Conservation (phyloP, 805 yeast species). For the Sungouiella thailandica region DNA sequence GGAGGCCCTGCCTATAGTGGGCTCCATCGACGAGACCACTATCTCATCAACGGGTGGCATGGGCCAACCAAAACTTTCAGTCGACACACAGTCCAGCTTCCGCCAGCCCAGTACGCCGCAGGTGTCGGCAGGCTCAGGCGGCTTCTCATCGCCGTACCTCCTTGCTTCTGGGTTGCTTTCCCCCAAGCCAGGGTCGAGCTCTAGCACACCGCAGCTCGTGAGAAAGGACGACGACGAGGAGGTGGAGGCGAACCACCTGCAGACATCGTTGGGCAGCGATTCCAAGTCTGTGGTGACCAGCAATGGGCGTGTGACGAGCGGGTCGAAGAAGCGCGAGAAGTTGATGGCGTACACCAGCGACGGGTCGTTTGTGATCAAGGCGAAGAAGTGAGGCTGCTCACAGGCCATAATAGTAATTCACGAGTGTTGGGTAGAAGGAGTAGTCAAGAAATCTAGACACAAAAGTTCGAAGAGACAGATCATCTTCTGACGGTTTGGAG, state of each 20-base stretch:
- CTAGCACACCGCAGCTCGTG: slow-evolving; percentile 4
- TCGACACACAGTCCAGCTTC: slow-evolving; percentile 25
- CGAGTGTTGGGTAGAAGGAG: neutral
- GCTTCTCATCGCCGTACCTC: slow-evolving; percentile 65
- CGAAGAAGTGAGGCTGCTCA: slow-evolving; percentile 26
- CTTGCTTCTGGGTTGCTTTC: slow-evolving; percentile 59
- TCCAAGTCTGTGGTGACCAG: slow-evolving; percentile 21
- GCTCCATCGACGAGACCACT: slow-evolving; percentile 30
- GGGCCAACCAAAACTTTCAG: slow-evolving; percentile 24
- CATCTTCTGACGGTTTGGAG: no score
- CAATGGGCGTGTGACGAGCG: slow-evolving; percentile 22
- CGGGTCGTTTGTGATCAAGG: slow-evolving; percentile 34
- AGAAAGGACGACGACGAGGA: slow-evolving; percentile 1
- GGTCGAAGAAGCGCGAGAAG: slow-evolving; percentile 22
- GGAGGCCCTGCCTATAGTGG: slow-evolving; percentile 26
- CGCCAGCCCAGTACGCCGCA: slow-evolving; percentile 39
- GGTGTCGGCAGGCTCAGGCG: slow-evolving; percentile 24
- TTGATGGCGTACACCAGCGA: slow-evolving; percentile 39
- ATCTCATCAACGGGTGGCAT: slow-evolving; percentile 18
- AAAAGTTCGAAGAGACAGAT: no score
- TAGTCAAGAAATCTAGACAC: neutral
- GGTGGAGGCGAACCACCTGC: neutral
- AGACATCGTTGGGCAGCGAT: slow-evolving; percentile 1
- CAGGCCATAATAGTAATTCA: no score
- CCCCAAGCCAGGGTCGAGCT: slow-evolving; percentile 30